Base-by-base conservation (phyloP, 306 rosid species). In the Astragalus membranaceus region DNA sequence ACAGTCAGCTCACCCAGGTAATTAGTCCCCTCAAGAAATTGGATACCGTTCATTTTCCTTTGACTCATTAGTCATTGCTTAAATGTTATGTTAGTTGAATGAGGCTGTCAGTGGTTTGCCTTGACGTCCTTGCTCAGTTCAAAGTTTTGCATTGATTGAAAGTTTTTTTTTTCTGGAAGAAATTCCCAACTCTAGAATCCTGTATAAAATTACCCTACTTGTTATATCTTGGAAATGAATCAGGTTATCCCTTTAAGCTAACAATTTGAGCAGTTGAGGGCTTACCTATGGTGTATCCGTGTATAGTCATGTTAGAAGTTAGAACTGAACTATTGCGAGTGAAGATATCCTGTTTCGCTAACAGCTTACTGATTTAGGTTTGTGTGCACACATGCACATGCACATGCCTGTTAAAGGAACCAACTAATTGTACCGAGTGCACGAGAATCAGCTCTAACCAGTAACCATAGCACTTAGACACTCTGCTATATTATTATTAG, bases 1-100 rank as follows among this genome's bases (percentile, higher is more conserved):
- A 47, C 64, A 59, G 48, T 68, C 80, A 39, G 80, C 80, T 42
- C 80, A 76, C 57, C 80, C 80, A 36, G 80, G 80, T n/a, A n/a
- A n/a, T 53, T 20, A 53, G 12, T 53, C 13, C 59, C 13, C 12
- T 4, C 35, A 20, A 10, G n/a, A 53, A 9, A 53, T 0, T 23
- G 0, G 35, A 53, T 53, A 20, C 59, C 23, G 3, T 20, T 53
- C 13, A 10, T 23, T 53, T 53, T 53, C 13, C 30, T 5, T 53
- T 23, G 6, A 53, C 3, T 53, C 36, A 10, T 5, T 17, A 53
- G 3, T 53, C 59, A 10, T 5, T 17, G 59, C 36, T 10, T 23
- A 53, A 4, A 8, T 53, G 36, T 23, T 53, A 8, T 53, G 36
- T 23, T 53, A 20, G 58, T 20, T 52, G 26, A 30, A 52, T 52